Base-by-base conservation (phyloP, 2,329 filamentous ascomycete genomes). In the Aspergillus luchuensis region DNA sequence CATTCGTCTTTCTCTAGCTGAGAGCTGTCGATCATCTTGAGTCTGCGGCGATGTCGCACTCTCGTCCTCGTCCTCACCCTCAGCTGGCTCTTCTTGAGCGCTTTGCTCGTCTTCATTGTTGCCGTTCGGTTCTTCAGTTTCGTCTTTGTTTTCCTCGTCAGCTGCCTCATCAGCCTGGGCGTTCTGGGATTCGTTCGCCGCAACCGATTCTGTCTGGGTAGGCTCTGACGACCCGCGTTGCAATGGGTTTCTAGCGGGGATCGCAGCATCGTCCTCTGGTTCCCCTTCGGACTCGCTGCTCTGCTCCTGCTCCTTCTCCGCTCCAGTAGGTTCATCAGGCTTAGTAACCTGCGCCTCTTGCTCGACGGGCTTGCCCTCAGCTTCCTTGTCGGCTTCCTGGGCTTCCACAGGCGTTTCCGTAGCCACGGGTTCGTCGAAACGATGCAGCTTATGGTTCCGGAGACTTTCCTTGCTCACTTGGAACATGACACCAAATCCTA, bases 401-500 rank as follows among this genome's bases (percentile, higher is more conserved):
- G 66, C 55, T 51, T 66, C 68, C 41, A 72, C 69, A 13, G 52
- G 56, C 56, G 66, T 59, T 8, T 71, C 66, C 5, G 60, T 58
- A 54, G 64, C 57, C 25, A 66, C 64, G 30, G 65, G 59, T 30
- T 71, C 70, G n/a, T 82, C 78, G 36, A 88, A 66, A 57, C 89
- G 83, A 73, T 96, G 90, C 73, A 91, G 94, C 45, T 88, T 82
- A 74, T 97, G 93, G 59, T 87, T 90, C 4, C 83, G 84, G 73
- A 92, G 91, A 77, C 92, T 97, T 69, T 93, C 90, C 58, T 96
- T 91, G 69, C 91, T 96, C 56, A 98, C 89, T 69, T 87, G 89
- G 76, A 96, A 99, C 76, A 96, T 83, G 48, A 97, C 84, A 1
- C 88, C 93, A 71, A 98, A 91, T 0, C 95, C 95, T 33, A 99